Conservation (phyloP, 2,329 filamentous ascomycete species). For the Cladosporium velox region DNA sequence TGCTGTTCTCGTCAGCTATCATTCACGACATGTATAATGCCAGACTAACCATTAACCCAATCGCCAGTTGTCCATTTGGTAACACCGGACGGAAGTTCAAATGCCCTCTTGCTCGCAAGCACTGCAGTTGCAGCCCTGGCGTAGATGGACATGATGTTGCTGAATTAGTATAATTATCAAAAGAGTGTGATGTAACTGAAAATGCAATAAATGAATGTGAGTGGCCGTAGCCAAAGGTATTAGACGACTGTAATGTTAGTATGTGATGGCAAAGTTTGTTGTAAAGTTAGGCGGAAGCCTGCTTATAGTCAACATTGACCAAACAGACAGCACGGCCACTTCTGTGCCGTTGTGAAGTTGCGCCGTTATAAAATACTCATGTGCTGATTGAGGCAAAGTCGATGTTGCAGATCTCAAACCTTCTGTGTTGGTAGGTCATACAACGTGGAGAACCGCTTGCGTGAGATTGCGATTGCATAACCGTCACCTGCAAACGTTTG, state of each 20-base stretch:
- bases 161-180: constrained; percentile 19
- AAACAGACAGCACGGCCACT: background rate
- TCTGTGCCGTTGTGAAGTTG: constrained; percentile 17
- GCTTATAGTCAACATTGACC: constrained; percentile 11
- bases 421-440: background rate
- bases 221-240: constrained; percentile 18
- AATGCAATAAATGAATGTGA: constrained; percentile 17
- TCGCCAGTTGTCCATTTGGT: background rate
- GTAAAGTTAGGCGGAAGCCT: background rate
- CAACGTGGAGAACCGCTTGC: constrained; percentile 11
- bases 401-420: constrained; percentile 8
- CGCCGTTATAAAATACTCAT: constrained; percentile 8
- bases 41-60: background rate
- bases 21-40: background rate
- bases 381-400: constrained; percentile 5
- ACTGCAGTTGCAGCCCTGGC: constrained; percentile 21
- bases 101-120: constrained; percentile 17
- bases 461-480: background rate
- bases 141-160: constrained; percentile 19
- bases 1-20: background rate
- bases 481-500: background rate
- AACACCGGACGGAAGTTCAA: background rate
- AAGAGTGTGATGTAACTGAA: constrained; percentile 14
- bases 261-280: constrained; percentile 6
- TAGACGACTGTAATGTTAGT: constrained; percentile 13